Evolutionary conservation across 352 stramenopile species (phyloP), one percentile per base, ranked within the genome.

Genomic region (Pythium sp.): DNA sequence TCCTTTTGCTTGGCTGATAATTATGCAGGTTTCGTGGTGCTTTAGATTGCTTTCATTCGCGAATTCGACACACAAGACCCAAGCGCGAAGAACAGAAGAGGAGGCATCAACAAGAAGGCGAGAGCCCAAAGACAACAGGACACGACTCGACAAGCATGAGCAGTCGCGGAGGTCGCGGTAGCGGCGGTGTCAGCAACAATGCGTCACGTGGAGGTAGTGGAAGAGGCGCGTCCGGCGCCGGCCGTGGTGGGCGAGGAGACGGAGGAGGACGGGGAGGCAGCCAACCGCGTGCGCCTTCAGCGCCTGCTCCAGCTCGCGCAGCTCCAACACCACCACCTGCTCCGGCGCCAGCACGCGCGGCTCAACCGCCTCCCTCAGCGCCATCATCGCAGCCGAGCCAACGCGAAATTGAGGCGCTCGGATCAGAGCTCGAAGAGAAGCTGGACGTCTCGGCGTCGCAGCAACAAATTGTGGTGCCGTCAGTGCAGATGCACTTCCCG

Each of bases 401-500:
- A 34, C 15, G 8, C 20, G 51, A 66, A 7, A 47, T 70, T n/a
- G 65, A 69, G 18, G 57, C 56, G 20, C 67, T 72, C 26, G 62
- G 55, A 8, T 53, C 55, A 14, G 71, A 83, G 36, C 49, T 88
- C 22, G 79, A 87, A 46, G 76, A 80, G 59, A 87, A 86, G 51
- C 67, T 72, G 38, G 46, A 53, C 26, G 12, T 69, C 22, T 60
- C 62, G 20, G 66, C 79, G 5, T 57, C 59, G 11, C 49, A 73
- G 36, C 56, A 60, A 8, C 55, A 67, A 58, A 72, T 82, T 18
- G 72, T 90, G 38, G 49, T 62, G 55, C 79, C 81, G 2, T 47
- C 80, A 2, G 71, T 86, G 14, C 43, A 64, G 38, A 81, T 71
- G 65, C 71, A 82, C 41, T 89, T 87, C 60, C 83, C 83, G 0